Percentiles rank a stretch among this genome's conserved stretches.
Conservation (phyloP, 768 basidiomycete genomes). For the Kwoniella sp. region DNA sequence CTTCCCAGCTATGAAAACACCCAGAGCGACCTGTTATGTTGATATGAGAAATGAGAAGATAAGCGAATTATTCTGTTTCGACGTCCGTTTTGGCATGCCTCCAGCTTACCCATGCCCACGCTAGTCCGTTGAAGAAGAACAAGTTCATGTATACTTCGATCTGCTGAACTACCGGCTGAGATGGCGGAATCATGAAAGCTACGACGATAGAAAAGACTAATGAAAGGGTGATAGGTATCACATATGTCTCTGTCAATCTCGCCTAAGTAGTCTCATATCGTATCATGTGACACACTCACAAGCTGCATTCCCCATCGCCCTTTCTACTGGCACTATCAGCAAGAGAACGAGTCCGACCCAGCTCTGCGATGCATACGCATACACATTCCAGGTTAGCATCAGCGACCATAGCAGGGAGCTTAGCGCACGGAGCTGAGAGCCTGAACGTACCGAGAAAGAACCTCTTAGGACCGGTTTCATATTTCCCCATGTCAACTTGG, state of each 20-base stretch:
- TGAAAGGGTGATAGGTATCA: background rate
- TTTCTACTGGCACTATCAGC: slow-evolving; percentile 39
- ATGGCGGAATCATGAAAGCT: slow-evolving; percentile 50
- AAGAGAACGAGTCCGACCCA: slow-evolving; percentile 51
- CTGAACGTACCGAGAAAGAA: slow-evolving; percentile 42
- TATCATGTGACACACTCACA: slow-evolving; percentile 28
- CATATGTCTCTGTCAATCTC: background rate
- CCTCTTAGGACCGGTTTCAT: slow-evolving; percentile 51
- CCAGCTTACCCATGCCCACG: slow-evolving; percentile 52
- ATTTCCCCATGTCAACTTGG: slow-evolving; percentile 36
- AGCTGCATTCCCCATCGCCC: slow-evolving; percentile 47
- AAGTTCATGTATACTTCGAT: slow-evolving; percentile 49
- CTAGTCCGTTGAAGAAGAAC: slow-evolving; percentile 44
- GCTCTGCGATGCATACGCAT: slow-evolving; percentile 31
- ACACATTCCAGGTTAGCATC: too few relatives aligned
- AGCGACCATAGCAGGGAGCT: too few relatives aligned
- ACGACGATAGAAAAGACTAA: slow-evolving; percentile 47
- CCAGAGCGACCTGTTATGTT: slow-evolving; percentile 38
- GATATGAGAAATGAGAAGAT: background rate
- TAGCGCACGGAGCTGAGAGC: background rate
- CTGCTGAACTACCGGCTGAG: slow-evolving; percentile 46
- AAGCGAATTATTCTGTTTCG: background rate
- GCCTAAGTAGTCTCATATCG: too few relatives aligned
- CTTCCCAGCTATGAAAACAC: slow-evolving; percentile 42
- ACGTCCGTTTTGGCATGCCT: too few relatives aligned